Evolutionary conservation across 2,329 filamentous ascomycete genomes (phyloP).

Genomic region (Rutstroemia sydowiana): DNA sequence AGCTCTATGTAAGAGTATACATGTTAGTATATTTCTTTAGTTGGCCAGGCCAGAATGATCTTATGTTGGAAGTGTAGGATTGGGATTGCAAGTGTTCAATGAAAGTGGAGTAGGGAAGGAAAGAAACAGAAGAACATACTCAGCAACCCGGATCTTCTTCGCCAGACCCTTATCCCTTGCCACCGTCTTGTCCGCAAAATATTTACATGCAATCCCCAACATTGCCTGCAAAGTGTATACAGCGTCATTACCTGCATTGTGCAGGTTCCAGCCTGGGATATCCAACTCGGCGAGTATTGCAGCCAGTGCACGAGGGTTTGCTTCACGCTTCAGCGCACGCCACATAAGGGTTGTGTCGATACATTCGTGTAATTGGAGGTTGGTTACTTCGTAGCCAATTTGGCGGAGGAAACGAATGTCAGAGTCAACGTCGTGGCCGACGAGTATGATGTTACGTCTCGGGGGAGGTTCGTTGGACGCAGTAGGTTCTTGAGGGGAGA

Average conservation of each 20-base stretch:
- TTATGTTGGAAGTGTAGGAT: too few relatives aligned
- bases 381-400: constrained; percentile 55
- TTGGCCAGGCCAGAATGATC: too few relatives aligned
- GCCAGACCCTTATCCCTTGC: constrained; percentile 11
- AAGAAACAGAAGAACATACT: constrained; percentile 13
- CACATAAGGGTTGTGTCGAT: constrained; percentile 71
- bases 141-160: constrained; percentile 14
- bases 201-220: constrained; percentile 49
- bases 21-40: not conserved
- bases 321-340: constrained; percentile 50
- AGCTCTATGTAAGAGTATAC: not conserved
- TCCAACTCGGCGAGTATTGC: constrained; percentile 57
- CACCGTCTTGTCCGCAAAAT: constrained; percentile 18
- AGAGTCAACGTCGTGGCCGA: constrained; percentile 64
- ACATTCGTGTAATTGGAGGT: constrained; percentile 49
- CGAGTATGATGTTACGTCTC: constrained; percentile 58
- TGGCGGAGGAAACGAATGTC: constrained; percentile 63
- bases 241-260: constrained; percentile 86
- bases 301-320: constrained; percentile 48
- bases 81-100: too few relatives aligned
- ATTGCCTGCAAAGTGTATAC: constrained; percentile 70
- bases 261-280: constrained; percentile 58
- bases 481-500: not conserved
- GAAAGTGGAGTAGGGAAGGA: not conserved
- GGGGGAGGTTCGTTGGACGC: constrained; percentile 4